A percentile compares a stretch with the other conserved stretches of the same genome.
Conservation (phyloP, 257 asterid genomes). For the Coffea eugenioides region DNA sequence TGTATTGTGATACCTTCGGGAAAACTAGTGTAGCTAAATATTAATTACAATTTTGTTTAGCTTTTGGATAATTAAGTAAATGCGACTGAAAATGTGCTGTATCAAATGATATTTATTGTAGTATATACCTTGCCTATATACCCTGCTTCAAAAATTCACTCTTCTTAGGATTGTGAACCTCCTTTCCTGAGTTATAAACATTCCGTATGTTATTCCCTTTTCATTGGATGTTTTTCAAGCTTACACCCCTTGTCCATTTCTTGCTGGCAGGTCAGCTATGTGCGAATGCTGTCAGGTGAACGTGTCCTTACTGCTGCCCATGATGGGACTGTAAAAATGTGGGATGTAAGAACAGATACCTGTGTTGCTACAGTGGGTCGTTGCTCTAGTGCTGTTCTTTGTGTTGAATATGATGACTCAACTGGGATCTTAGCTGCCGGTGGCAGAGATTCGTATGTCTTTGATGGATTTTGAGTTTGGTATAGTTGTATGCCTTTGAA, state of each 20-base stretch:
- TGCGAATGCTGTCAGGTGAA: conserved; percentile 92
- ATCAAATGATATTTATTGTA: not conserved
- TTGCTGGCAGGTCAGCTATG: conserved; percentile 69
- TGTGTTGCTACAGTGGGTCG: conserved; percentile 99
- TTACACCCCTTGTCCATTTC: not conserved
- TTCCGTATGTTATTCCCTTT: not conserved
- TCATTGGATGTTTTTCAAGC: conserved; percentile 17
- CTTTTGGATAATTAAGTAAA: no score
- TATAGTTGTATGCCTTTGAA: not conserved
- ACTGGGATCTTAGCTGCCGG: conserved; percentile 92
- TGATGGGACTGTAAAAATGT: conserved; percentile 98
- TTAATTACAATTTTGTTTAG: not conserved
- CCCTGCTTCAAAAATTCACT: not conserved
- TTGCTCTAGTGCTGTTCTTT: conserved; percentile 85
- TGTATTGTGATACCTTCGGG: not conserved
- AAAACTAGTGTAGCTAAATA: not conserved
- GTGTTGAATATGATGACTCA: conserved; percentile 92
- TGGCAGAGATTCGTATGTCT: conserved; percentile 84
- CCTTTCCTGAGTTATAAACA: not conserved
- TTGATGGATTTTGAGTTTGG: conserved; percentile 10
- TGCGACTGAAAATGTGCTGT: not conserved
- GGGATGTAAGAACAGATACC: conserved; percentile 98
- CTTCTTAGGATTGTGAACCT: not conserved
- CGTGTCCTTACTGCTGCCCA: conserved; percentile 97
- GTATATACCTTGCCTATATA: not conserved